These are phyloP conservation scores for Penicillium sp. DNA, from an alignment of 2,329 filamentous ascomycete genomes.

Conservation along the genomic window DNA sequence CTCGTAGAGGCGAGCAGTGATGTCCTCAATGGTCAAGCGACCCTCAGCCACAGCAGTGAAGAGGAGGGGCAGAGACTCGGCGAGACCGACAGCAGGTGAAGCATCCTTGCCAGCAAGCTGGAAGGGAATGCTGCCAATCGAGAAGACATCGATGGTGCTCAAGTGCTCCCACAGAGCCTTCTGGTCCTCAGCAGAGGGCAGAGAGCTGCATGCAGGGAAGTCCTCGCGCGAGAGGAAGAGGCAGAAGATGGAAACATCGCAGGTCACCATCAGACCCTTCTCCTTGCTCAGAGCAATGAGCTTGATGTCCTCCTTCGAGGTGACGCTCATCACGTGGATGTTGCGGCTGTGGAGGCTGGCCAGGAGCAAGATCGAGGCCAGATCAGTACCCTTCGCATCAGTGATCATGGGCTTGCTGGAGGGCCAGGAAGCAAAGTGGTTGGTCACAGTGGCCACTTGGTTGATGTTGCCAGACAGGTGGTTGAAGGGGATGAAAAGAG, in stretches of 20 bases:
- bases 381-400: conserved; percentile 75
- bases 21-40: conserved; percentile 70
- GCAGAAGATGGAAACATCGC: conserved; percentile 77
- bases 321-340: conserved; percentile 77
- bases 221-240: conserved; percentile 72
- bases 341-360: conserved; percentile 76
- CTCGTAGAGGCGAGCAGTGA: conserved; percentile 69
- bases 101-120: conserved; percentile 64
- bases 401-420: conserved; percentile 76
- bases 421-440: conserved; percentile 77
- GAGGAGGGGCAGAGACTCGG: conserved; percentile 71
- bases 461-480: conserved; percentile 77
- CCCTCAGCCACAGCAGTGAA: conserved; percentile 75
- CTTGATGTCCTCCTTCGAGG: conserved; percentile 76
- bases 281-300: conserved; percentile 75
- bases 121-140: conserved; percentile 74
- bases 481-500: conserved; percentile 81
- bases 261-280: conserved; percentile 79
- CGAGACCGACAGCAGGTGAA: conserved; percentile 65
- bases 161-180: conserved; percentile 72
- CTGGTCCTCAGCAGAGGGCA: conserved; percentile 69
- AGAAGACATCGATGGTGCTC: conserved; percentile 73
- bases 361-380: conserved; percentile 75
- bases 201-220: conserved; percentile 64
- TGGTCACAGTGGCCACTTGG: conserved; percentile 76